phyloP scores from a whole-genome alignment of 306 rosid species.

The Alnus glutinosa region DNA sequence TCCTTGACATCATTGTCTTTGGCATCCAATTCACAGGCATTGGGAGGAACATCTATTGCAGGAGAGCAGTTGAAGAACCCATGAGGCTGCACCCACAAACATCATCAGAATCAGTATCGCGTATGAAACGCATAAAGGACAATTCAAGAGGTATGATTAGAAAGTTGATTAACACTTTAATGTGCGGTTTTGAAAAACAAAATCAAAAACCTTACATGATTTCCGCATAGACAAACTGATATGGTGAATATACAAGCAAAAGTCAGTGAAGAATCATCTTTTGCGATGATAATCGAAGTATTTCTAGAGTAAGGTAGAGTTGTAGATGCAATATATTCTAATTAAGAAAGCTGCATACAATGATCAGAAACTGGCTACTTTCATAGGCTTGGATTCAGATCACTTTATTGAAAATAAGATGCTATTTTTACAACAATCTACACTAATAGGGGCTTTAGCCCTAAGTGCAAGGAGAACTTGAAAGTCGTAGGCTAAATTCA shows the following conservation, averaged over 20 bases:
- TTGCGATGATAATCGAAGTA: neutral
- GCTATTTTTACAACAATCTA: neutral
- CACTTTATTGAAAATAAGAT: neutral
- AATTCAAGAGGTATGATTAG: neutral
- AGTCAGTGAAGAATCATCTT: neutral
- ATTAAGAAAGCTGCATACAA: neutral
- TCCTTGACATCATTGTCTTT: conserved; percentile 50
- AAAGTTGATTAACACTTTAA: neutral
- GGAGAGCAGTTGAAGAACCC: conserved; percentile 94
- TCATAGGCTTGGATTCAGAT: neutral
- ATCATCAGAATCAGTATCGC: conserved; percentile 2
- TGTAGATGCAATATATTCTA: neutral
- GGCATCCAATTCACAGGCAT: conserved; percentile 56
- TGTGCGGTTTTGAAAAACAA: no score
- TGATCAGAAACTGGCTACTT: neutral
- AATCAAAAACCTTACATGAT: neutral
- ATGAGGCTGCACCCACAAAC: conserved; percentile 65
- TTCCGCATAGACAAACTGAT: neutral
- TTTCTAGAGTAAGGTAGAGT: neutral
- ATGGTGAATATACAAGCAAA: neutral
- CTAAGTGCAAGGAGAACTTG: neutral
- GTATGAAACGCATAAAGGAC: neutral
- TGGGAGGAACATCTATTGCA: conserved; percentile 75
- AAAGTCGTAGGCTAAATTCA: neutral
- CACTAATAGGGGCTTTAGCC: neutral